phyloP scores from a whole-genome alignment of 805 yeast species.

The Zygosaccharomyces siamensis region DNA sequence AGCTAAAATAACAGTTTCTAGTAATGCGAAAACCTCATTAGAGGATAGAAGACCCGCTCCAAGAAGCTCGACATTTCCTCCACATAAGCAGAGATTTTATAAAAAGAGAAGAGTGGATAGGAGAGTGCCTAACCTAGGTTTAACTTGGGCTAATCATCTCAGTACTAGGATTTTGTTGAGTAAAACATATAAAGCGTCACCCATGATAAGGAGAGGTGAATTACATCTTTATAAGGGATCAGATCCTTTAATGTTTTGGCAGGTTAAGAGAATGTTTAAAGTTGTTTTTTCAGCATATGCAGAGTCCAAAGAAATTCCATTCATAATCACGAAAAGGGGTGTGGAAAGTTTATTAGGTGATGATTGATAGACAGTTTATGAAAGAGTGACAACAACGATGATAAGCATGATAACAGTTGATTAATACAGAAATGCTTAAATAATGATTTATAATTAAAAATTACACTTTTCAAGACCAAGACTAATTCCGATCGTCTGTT shows the following conservation, averaged over 20 bases:
- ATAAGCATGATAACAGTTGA: neutral
- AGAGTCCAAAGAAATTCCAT: conserved; percentile 21
- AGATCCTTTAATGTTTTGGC: conserved; percentile 33
- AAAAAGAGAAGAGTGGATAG: conserved; percentile 34
- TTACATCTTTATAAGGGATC: conserved; percentile 31
- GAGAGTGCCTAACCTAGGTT: conserved; percentile 51
- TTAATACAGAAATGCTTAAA: neutral
- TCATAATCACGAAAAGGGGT: conserved; percentile 26
- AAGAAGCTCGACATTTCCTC: neutral
- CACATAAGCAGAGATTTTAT: neutral
- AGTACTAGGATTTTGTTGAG: conserved; percentile 46
- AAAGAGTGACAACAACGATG: neutral
- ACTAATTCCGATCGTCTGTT: neutral
- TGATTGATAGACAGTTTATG: neutral
- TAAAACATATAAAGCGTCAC: conserved; percentile 41
- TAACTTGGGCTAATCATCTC: conserved; percentile 49
- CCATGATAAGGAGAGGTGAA: conserved; percentile 28
- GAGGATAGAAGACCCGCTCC: neutral
- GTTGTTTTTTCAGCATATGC: conserved; percentile 41
- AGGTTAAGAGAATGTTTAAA: conserved; percentile 35
- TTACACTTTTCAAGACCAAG: neutral
- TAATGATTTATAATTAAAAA: neutral
- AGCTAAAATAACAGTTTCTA: neutral
- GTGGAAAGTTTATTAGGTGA: conserved; percentile 16
- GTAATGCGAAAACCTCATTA: neutral